Evolutionary conservation across 768 basidiomycete genomes (phyloP), one percentile per base, ranked within the genome.

Genomic region (Hygrophoropsis aurantiaca): DNA sequence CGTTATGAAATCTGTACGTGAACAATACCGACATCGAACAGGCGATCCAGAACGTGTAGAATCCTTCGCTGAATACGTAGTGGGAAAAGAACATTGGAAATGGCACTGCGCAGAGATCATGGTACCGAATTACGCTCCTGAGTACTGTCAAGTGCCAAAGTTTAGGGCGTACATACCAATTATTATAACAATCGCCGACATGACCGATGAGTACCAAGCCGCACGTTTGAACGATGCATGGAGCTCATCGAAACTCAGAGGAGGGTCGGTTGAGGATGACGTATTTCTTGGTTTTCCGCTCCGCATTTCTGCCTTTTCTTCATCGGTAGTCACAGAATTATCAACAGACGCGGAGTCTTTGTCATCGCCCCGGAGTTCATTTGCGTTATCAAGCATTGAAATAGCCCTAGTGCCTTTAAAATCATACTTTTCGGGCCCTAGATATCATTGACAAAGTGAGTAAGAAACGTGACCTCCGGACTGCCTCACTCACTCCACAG

Each of bases 41-140:
- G 10, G 61, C 58, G 20, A 66, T 55, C 67, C 67, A 70, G 58
- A 68, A 66, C 3, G 55, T 56, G 52, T 61, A 67, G 47, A 69
- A 69, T 10, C 36, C 42, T 40, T 53, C 44, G 46, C 60, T 64
- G 55, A 69, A 69, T 6, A 70, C 53, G 43, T 70, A 70, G 46
- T 58, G 56, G 6, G 64, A 56, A 54, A 68, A 68, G 57, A 66
- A 70, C 66, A 70, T 67, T 19, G 67, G 63, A 9, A 68, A 43
- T 10, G 68, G 68, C 0, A 70, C 64, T 61, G 16, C 18, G 27
- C 7, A 4, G 40, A 16, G 27, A 20, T 27, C n/a, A n/a, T 24
- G 21, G 4, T 18, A 49, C 18, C 37, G 15, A 39, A 11, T 24
- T 32, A 24, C 9, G 16, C 10, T 15, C 15, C 19, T 19, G 8